A percentile compares a stretch with the other conserved stretches of the same genome.
phyloP scores from a whole-genome alignment of 805 yeast species.

The Suhomyces sp. region DNA sequence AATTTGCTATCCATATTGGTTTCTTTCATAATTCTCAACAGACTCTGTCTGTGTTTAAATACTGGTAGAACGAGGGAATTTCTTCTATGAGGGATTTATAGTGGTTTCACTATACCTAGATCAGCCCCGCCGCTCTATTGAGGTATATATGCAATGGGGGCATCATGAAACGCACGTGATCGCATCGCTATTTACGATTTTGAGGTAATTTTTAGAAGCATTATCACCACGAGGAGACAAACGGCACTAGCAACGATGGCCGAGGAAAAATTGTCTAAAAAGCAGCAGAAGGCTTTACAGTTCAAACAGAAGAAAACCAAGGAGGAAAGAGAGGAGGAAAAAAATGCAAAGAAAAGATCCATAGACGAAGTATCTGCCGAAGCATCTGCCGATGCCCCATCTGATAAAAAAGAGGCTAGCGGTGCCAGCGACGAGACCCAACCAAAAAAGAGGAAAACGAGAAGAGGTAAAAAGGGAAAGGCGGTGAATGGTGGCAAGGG shows the following conservation, averaged over 20 bases:
- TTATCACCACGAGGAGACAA: neutral
- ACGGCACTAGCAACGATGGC: neutral
- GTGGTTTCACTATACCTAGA: neutral
- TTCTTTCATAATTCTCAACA: neutral
- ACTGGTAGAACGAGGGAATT: neutral
- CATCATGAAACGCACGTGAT: neutral
- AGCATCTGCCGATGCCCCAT: conserved; percentile 8
- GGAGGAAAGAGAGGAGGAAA: conserved; percentile 38
- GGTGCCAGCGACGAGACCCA: conserved; percentile 26
- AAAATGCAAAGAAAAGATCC: conserved; percentile 16
- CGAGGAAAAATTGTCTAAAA: conserved; percentile 55
- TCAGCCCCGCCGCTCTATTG: neutral
- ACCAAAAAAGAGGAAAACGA: conserved; percentile 66
- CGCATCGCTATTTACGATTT: neutral
- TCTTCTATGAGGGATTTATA: neutral
- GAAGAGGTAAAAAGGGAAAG: conserved; percentile 74
- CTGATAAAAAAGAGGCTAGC: conserved; percentile 12
- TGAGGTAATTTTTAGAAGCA: conserved; percentile 1
- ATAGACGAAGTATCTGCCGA: conserved; percentile 10
- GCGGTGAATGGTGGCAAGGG: conserved; percentile 48
- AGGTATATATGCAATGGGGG: neutral
- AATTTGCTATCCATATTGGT: neutral
- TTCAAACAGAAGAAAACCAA: conserved; percentile 45
- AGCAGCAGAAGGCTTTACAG: conserved; percentile 60
- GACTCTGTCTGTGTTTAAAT: neutral